Evolutionary conservation across 192 early-diverging fungal species (phyloP), one percentile per base, ranked within the genome.

Genomic region (Coemansia sp.): DNA sequence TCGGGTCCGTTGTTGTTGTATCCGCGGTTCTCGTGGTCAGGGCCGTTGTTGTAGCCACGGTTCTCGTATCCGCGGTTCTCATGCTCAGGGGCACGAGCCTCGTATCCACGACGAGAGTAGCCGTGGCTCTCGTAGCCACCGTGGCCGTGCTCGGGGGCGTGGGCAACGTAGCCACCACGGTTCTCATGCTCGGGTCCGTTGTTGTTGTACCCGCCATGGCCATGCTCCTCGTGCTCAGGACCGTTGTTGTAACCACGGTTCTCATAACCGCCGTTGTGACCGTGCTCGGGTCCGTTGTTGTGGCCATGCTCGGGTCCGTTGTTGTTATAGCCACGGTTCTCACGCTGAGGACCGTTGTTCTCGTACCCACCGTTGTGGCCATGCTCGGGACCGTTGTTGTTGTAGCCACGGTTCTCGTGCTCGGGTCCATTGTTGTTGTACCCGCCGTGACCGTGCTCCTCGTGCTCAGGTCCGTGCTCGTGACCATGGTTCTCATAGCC

Each of bases 391-490:
- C 43, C 43, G 45, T 68, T 56, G 62, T 55, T 56, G 37, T 60
- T 34, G 41, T 47, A 22, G 12, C 34, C 49, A 18, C 20, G 20
- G 52, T 15, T 30, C 9, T 34, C 32, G 32, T 64, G 29, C 39
- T 43, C 63, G 1, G 41, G 41, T 16, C 44, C 44, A 18, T 47
- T 47, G 44, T 47, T 47, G 18, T 47, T 47, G 49, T 50, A 50
- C 3, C 38, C 38, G 5, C 41, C 59, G 12, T 60, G 67, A 10
- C 35, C 56, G 22, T 50, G 49, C 44, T 55, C 59, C 4, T 61
- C 30, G 38, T 69, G 68, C 61, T 69, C 68, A 27, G 64, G 64
- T n/a, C 59, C 64, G 8, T 62, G 22, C 64, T 72, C 45, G 59
- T 73, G 67, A 27, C 55, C 41, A 8, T 16, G 34, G 59, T 20